These are phyloP conservation scores for Carex cristatella DNA, from an alignment of 176 grass and related monocot genomes.

Conservation along the genomic window DNA sequence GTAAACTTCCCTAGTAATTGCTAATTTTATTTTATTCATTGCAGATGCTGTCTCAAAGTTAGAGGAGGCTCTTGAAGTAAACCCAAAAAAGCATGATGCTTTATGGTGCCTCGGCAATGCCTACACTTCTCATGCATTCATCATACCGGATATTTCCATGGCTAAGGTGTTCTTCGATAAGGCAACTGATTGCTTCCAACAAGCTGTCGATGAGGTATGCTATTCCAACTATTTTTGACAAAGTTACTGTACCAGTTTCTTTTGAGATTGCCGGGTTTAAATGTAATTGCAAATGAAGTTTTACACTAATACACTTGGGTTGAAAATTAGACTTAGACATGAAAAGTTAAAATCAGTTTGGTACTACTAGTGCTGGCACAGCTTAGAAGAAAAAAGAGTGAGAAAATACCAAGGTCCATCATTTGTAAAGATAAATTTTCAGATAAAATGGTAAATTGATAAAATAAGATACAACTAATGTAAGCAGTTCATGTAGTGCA, in stretches of 20 bases:
- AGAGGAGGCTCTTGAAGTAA: constrained; percentile 40
- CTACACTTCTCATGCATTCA: constrained; percentile 33
- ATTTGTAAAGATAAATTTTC: not conserved
- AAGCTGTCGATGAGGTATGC: constrained; percentile 34
- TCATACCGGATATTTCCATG: constrained; percentile 16
- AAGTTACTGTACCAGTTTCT: not conserved
- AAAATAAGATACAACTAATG: not conserved
- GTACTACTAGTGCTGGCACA: not conserved
- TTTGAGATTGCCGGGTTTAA: not conserved
- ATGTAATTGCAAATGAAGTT: not conserved
- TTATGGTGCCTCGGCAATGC: constrained; percentile 49
- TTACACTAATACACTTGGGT: not conserved
- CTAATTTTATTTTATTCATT: not conserved
- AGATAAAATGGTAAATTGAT: not conserved
- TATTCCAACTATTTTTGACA: not conserved
- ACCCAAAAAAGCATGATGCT: constrained; percentile 39
- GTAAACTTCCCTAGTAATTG: not conserved
- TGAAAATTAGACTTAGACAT: not conserved
- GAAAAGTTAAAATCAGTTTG: not conserved
- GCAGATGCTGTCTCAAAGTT: constrained; percentile 40
- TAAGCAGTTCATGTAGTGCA: not conserved
- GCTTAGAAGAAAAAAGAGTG: not conserved
- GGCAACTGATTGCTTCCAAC: constrained; percentile 37
- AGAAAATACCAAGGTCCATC: not conserved
- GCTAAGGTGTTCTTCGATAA: constrained; percentile 39